Percentiles rank a stretch among this genome's conserved stretches.
Conservation (phyloP, 768 basidiomycete genomes). For the Saitozyma sp. region DNA sequence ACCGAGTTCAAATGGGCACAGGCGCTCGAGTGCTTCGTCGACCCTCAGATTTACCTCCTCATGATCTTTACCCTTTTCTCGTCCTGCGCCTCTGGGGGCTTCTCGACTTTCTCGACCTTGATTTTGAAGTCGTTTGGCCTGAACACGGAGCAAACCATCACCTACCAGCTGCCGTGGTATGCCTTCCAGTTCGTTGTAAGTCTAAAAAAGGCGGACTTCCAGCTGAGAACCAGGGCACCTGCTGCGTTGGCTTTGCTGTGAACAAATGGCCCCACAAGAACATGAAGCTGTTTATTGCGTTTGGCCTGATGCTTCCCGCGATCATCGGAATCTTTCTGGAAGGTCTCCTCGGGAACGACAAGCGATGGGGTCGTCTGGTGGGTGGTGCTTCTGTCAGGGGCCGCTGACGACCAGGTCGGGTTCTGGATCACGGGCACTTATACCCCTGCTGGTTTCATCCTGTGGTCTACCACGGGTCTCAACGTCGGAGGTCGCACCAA, state of each 20-base stretch:
- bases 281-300: conserved; percentile 3
- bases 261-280: conserved; percentile 13
- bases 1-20: conserved; percentile 19
- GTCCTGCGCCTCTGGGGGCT: conserved; percentile 18
- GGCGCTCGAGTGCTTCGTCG: conserved; percentile 11
- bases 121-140: conserved; percentile 23
- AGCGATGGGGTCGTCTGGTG: conserved; percentile 21
- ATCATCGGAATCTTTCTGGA: conserved; percentile 23
- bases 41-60: conserved; percentile 19
- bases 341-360: conserved; percentile 13
- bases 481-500: conserved; percentile 24
- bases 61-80: conserved; percentile 13
- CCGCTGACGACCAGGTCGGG: not conserved
- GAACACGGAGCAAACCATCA: conserved; percentile 12
- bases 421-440: conserved; percentile 24
- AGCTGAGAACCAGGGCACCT: no score
- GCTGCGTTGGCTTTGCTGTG: not conserved
- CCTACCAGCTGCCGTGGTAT: conserved; percentile 24
- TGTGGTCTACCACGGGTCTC: conserved; percentile 13
- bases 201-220: not conserved
- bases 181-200: conserved; percentile 13
- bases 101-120: conserved; percentile 25
- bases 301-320: conserved; percentile 5
- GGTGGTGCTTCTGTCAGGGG: no score
- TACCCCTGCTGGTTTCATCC: conserved; percentile 9